phyloP scores from a whole-genome alignment of 257 asterid genomes.

The Lycium ferocissimum region DNA sequence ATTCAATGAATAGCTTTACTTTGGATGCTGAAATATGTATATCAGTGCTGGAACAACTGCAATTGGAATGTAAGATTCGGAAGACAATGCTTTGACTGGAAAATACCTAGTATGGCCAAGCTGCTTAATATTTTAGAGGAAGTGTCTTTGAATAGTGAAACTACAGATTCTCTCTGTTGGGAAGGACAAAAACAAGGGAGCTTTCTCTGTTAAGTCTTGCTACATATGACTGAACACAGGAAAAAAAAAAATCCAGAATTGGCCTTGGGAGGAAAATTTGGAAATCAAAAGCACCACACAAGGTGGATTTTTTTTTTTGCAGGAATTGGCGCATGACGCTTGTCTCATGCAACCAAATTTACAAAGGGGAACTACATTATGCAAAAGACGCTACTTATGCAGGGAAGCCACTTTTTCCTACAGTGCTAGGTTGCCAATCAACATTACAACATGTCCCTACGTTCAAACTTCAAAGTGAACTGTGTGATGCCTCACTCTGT shows the following conservation, averaged over 20 bases:
- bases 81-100: not conserved
- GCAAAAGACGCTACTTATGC: not conserved
- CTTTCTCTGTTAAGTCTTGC: not conserved
- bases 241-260: not conserved
- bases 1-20: slow-evolving; percentile 15
- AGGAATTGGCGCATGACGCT: not conserved
- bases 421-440: not conserved
- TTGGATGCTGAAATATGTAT: not conserved
- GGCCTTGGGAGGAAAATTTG: not conserved
- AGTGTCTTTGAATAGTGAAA: not conserved
- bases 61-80: not conserved
- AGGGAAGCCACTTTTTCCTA: slow-evolving; percentile 17
- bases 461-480: not conserved
- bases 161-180: not conserved
- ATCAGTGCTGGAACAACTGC: slow-evolving; percentile 12
- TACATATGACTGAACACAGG: not conserved
- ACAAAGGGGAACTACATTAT: not conserved
- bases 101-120: slow-evolving; percentile 2
- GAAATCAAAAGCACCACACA: not conserved
- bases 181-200: slow-evolving; percentile 18
- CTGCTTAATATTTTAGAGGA: not conserved
- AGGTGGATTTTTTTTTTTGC: not conserved
- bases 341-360: not conserved
- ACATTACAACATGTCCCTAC: not conserved
- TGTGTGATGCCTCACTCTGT: slow-evolving; percentile 17